Percentiles rank a stretch among this genome's conserved stretches.
These are phyloP conservation scores for Mucor velutinosus DNA, from an alignment of 371 early-diverging fungal species.

Conservation along the genomic window DNA sequence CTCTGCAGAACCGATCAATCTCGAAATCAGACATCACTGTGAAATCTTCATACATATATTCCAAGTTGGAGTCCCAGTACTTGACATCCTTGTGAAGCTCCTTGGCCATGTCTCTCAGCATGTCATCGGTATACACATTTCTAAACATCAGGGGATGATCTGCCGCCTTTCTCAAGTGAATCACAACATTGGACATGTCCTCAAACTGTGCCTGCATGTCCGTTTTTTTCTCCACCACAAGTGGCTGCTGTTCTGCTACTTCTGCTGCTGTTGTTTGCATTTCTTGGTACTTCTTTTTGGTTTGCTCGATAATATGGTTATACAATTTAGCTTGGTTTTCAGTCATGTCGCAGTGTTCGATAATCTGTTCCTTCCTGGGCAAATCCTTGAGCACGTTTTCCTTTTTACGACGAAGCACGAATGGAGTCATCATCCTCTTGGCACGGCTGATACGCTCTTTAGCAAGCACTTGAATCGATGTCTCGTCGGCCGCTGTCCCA, in stretches of 20 bases:
- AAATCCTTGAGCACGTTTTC: slow-evolving; percentile 69
- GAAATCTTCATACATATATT: slow-evolving; percentile 88
- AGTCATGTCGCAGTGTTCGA: slow-evolving; percentile 53
- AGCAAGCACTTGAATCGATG: slow-evolving; percentile 51
- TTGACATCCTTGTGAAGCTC: slow-evolving; percentile 53
- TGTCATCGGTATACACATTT: slow-evolving; percentile 57
- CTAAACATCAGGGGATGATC: slow-evolving; percentile 86
- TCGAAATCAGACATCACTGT: slow-evolving; percentile 85
- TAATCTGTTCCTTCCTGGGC: slow-evolving; percentile 59
- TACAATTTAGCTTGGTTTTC: slow-evolving; percentile 46
- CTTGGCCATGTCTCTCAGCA: slow-evolving; percentile 68
- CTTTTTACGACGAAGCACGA: slow-evolving; percentile 78
- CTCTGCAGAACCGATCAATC: slow-evolving; percentile 69
- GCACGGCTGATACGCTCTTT: slow-evolving; percentile 68
- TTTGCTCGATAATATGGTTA: slow-evolving; percentile 40
- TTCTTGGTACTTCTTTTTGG: slow-evolving; percentile 26
- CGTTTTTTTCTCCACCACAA: neutral
- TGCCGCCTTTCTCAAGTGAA: slow-evolving; percentile 86
- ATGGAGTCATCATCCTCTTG: slow-evolving; percentile 79
- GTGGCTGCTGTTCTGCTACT: slow-evolving; percentile 10
- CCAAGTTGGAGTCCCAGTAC: slow-evolving; percentile 68
- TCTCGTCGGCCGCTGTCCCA: neutral
- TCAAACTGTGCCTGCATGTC: slow-evolving; percentile 26
- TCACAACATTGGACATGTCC: slow-evolving; percentile 65
- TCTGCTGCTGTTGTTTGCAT: neutral